Conservation (phyloP, 2,329 filamentous ascomycete species). For the Metarhizium robertsii region DNA sequence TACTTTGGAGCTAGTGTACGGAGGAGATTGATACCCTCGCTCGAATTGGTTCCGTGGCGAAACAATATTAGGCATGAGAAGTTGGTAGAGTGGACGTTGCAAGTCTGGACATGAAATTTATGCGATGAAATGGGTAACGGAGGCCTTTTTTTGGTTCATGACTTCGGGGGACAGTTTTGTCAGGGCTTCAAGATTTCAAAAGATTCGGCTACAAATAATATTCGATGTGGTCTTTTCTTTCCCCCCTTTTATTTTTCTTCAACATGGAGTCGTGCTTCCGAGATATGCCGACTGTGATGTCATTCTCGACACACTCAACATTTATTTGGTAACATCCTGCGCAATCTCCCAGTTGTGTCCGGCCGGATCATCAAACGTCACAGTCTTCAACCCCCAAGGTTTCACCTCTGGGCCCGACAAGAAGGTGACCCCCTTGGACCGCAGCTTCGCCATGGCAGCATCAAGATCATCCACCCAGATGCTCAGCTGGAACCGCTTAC, state of each 20-base stretch:
- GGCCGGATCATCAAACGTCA: constrained; percentile 9
- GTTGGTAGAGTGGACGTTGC: neutral
- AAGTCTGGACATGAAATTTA: neutral
- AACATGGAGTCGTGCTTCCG: too few relatives aligned
- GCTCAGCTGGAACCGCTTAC: constrained; percentile 5
- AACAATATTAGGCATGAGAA: neutral
- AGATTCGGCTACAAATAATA: neutral
- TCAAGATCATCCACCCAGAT: constrained; percentile 10
- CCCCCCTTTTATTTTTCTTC: neutral
- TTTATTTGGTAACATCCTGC: neutral
- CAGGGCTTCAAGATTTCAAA: neutral
- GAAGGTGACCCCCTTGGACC: constrained; percentile 6
- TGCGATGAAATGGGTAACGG: neutral
- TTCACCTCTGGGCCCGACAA: constrained; percentile 5
- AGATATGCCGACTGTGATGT: neutral
- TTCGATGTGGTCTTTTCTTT: neutral
- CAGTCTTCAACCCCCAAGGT: constrained; percentile 6
- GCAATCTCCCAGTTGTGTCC: constrained; percentile 7
- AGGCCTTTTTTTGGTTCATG: neutral
- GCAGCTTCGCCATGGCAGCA: constrained; percentile 5
- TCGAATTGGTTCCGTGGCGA: neutral
- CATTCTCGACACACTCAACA: neutral
- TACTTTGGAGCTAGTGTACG: neutral
- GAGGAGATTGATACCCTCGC: constrained; percentile 4
- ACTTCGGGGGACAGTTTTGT: neutral